Base-by-base conservation (phyloP, 345 rosid genomes). In the Cardamine occulta region DNA sequence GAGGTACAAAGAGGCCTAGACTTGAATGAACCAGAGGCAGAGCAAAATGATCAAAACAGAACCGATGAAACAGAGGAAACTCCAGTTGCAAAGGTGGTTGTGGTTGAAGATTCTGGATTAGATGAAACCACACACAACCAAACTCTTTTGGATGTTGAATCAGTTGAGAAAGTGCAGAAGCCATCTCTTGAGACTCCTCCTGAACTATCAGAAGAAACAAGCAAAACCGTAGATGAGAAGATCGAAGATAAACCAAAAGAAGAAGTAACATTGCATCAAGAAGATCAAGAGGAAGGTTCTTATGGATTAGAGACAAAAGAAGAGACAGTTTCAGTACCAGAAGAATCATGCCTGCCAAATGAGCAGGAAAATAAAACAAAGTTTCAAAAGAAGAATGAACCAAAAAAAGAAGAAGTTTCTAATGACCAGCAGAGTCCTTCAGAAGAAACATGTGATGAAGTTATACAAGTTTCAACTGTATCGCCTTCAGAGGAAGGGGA, bases 151-250 rank as follows among this genome's bases (percentile, higher is more conserved):
- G 49, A 45, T 45, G 18, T 45, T 2, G 18, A 45, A 45, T 45
- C 19, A 32, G 14, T 28, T 19, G 64, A 61, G 70, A 18, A 21
- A 31, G 42, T 34, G 37, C 32, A 77, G 6, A 55, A n/a, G 29
- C 6, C 19, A 56, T 28, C 66, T 14, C 26, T 35, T 48, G 80
- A 64, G 5, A 13, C 24, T 44, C 19, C 19, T 32, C 15, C 19
- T 23, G 63, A 79, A 74, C 66, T 73, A 45, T 68, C 28, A 4
- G 69, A 70, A 51, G 75, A 73, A 78, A 68, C 51, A 48, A 76
- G 39, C 31, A 17, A 14, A 76, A 44, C 51, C 8, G 35, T 24
- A 45, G 60, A 61, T 34, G 74, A 79, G 40, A 74, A 40, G 29
- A 39, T 42, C n/a, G 8, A 51, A 61, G 74, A 73, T 13, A 40